Conservation (phyloP, 2,329 filamentous ascomycete species). For the Epichloe glyceriae region DNA sequence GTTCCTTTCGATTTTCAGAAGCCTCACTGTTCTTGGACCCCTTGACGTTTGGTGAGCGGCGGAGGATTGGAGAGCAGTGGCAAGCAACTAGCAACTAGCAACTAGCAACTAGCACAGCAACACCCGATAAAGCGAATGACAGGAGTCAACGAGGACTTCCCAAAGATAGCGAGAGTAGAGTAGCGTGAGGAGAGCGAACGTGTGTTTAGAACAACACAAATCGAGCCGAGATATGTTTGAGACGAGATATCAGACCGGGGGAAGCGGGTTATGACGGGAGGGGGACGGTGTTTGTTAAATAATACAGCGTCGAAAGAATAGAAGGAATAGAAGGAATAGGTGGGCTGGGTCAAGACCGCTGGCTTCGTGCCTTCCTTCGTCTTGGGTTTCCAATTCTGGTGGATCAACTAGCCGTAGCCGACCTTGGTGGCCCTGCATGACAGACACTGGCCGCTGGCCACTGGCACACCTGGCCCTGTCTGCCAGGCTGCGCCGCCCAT, state of each 20-base stretch:
- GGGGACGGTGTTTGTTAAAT: slow-evolving; percentile 9
- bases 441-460: too few species aligned
- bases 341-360: not conserved
- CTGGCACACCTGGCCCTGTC: too few species aligned
- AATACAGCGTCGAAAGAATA: not conserved
- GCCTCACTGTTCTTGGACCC: too few species aligned
- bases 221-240: slow-evolving; percentile 4
- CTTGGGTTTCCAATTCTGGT: too few species aligned
- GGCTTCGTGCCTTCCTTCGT: too few species aligned
- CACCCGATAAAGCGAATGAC: slow-evolving; percentile 53
- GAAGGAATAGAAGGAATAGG: too few species aligned
- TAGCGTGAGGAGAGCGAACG: slow-evolving; percentile 37
- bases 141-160: slow-evolving; percentile 65
- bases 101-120: slow-evolving; percentile 12
- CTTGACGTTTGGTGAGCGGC: too few species aligned
- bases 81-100: slow-evolving; percentile 15
- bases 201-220: slow-evolving; percentile 14
- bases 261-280: not conserved
- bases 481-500: too few species aligned
- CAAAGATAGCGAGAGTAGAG: slow-evolving; percentile 29
- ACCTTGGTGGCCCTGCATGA: too few species aligned
- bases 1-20: not conserved
- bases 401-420: too few species aligned
- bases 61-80: slow-evolving; percentile 24
- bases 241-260: slow-evolving; percentile 5